Evolutionary conservation across 2,329 filamentous ascomycete genomes (phyloP), one percentile per base, ranked within the genome.

Genomic region (Colletotrichum cordylinicola): DNA sequence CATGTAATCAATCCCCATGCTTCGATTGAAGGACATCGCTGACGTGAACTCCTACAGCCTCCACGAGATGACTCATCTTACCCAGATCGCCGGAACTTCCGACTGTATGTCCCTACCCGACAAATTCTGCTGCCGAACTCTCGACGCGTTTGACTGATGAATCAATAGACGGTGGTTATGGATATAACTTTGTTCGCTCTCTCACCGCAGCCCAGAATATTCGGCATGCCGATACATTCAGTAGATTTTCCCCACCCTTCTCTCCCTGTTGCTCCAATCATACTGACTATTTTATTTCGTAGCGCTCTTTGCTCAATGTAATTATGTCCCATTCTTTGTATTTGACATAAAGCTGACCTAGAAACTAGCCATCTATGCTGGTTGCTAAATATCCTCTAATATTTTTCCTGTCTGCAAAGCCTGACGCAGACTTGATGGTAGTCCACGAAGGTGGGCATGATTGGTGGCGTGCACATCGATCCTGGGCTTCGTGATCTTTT

Each of bases 21-120:
- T 21, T 37, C 4, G 3, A 29, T 6, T 8, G 10, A 58, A 16
- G 55, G 55, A 52, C 4, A 5, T 8, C 13, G 24, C 67, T 71
- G 16, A 74, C 58, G n/a, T 10, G 12, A 31, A 8, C 4, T 39
- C 16, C 37, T 18, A 8, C 27, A 64, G 37, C 33, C 82, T 94
- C 15, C 93, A 94, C 80, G 93, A 94, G 86, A 86, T 88, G 79
- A 93, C 92, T 8, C 93, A 94, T 80, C 78, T 89, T 86, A 89
- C 21, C 84, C 88, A 80, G 87, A 84, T 83, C 77, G 90, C 90
- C 68, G 90, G 91, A 10, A 93, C 92, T 2, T 82, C 88, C 1
- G 92, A 94, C 80, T 84, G 56, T 33, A 33, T 16, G 29, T 60
- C 3, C n/a, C 7, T 60, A 16, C 56, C 31, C 6, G 29, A 10